Evolutionary conservation across 2,329 filamentous ascomycete genomes (phyloP).

Genomic region (Geosmithia morbida): DNA sequence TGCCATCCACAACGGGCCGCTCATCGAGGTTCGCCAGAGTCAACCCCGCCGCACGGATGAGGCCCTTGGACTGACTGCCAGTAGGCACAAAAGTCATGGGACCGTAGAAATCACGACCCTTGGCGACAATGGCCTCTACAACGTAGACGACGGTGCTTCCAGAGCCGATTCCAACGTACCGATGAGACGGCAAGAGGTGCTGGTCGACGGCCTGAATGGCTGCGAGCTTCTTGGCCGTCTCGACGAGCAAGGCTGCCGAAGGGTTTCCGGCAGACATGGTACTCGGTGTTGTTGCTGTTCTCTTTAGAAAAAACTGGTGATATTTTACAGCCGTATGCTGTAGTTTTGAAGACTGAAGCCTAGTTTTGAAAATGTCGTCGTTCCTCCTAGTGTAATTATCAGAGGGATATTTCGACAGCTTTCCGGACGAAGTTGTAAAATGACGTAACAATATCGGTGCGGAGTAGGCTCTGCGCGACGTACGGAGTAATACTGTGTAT

Average conservation of each 20-base stretch:
- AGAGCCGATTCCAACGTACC: slow-evolving; percentile 65
- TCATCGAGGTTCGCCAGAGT: slow-evolving; percentile 66
- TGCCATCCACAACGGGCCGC: slow-evolving; percentile 34
- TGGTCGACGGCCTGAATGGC: slow-evolving; percentile 61
- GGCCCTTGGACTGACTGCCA: slow-evolving; percentile 76
- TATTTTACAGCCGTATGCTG: neutral
- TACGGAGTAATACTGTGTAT: too few relatives aligned
- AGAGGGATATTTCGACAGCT: neutral
- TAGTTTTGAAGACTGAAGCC: neutral
- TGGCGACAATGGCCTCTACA: slow-evolving; percentile 61
- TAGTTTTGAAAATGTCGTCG: neutral
- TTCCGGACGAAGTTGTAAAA: neutral
- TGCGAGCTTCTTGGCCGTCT: slow-evolving; percentile 61
- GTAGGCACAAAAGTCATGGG: slow-evolving; percentile 82
- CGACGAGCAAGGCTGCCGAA: slow-evolving; percentile 30
- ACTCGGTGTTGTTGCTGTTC: neutral
- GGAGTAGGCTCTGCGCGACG: too few relatives aligned
- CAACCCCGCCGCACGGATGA: slow-evolving; percentile 69
- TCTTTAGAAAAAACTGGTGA: neutral
- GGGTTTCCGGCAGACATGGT: slow-evolving; percentile 5
- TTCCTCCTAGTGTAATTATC: neutral
- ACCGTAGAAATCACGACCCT: slow-evolving; percentile 36
- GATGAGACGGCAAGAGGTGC: slow-evolving; percentile 49
- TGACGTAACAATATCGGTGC: neutral
- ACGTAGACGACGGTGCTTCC: slow-evolving; percentile 75